Conservation (phyloP, 345 rosid species). For the Eucalyptus coolabah region DNA sequence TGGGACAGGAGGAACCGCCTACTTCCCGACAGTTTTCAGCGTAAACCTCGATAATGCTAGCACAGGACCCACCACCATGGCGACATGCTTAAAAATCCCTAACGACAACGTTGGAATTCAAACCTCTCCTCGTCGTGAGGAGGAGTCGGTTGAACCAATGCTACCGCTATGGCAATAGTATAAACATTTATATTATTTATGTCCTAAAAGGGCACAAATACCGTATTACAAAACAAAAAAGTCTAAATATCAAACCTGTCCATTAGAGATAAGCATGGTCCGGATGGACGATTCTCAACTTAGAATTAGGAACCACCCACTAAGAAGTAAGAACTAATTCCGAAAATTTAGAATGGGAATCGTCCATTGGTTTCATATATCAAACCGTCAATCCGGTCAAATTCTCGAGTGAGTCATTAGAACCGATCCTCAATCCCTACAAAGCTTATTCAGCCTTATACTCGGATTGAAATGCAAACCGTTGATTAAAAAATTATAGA, state of each 20-base stretch:
- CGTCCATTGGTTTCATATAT: too few relatives aligned
- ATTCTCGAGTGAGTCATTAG: too few relatives aligned
- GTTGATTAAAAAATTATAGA: too few relatives aligned
- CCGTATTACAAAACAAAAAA: background rate
- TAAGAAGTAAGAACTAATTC: rapidly evolving
- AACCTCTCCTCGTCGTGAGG: too few relatives aligned
- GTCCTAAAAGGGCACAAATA: background rate
- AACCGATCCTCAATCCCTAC: rapidly evolving
- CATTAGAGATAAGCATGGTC: rapidly evolving
- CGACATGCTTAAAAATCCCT: too few relatives aligned
- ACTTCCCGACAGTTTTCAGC: rapidly evolving
- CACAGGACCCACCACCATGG: rapidly evolving
- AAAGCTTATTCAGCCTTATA: too few relatives aligned
- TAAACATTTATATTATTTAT: background rate
- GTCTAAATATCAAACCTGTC: rapidly evolving
- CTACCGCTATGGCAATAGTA: rapidly evolving
- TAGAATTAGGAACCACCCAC: rapidly evolving
- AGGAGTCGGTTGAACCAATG: too few relatives aligned
- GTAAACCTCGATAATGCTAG: too few relatives aligned
- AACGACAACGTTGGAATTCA: too few relatives aligned
- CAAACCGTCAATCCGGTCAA: rapidly evolving
- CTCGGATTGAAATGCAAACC: too few relatives aligned
- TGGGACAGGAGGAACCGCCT: too few relatives aligned
- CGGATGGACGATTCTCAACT: rapidly evolving
- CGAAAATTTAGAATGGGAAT: rapidly evolving